Evolutionary conservation across 768 basidiomycete genomes (phyloP).

Genomic region (Phanerochaete carnosa): DNA sequence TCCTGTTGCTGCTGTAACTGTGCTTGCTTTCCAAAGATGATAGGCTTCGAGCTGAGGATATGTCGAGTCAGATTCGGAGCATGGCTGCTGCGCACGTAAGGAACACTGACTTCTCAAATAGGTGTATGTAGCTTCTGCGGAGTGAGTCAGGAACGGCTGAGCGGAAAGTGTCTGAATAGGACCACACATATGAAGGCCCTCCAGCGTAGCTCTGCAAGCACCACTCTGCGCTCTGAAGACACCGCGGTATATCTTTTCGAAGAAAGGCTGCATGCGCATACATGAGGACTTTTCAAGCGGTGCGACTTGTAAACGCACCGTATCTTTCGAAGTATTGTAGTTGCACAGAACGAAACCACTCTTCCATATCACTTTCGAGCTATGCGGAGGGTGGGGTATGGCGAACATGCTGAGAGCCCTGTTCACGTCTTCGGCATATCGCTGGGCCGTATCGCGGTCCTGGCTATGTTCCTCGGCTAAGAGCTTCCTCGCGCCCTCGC

Average conservation of each 20-base stretch:
- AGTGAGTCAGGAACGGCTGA: too few species aligned
- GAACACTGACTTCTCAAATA: constrained; percentile 13
- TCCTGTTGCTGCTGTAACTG: neutral
- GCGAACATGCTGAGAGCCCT: constrained; percentile 10
- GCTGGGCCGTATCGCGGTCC: neutral
- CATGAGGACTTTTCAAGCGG: neutral
- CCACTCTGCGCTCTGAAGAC: constrained; percentile 11
- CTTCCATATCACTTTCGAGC: constrained; percentile 10
- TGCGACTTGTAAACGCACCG: neutral
- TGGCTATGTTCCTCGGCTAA: neutral
- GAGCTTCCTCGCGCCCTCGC: constrained; percentile 11
- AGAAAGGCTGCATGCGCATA: neutral
- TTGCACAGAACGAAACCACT: constrained; percentile 13
- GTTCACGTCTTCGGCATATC: constrained; percentile 5
- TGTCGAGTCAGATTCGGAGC: neutral
- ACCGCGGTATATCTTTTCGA: constrained; percentile 7
- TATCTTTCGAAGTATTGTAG: constrained; percentile 3
- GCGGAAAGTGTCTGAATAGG: neutral
- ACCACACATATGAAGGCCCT: constrained; percentile 10
- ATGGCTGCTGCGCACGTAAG: neutral
- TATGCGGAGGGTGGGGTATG: constrained; percentile 9
- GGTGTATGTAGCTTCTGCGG: constrained; percentile 11
- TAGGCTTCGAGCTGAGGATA: constrained; percentile 7
- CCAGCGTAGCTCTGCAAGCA: constrained; percentile 9
- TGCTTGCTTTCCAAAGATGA: neutral